Percentiles rank a stretch among this genome's conserved stretches.
phyloP scores from a whole-genome alignment of 2,329 filamentous ascomycete species.

The Alternaria alternata region DNA sequence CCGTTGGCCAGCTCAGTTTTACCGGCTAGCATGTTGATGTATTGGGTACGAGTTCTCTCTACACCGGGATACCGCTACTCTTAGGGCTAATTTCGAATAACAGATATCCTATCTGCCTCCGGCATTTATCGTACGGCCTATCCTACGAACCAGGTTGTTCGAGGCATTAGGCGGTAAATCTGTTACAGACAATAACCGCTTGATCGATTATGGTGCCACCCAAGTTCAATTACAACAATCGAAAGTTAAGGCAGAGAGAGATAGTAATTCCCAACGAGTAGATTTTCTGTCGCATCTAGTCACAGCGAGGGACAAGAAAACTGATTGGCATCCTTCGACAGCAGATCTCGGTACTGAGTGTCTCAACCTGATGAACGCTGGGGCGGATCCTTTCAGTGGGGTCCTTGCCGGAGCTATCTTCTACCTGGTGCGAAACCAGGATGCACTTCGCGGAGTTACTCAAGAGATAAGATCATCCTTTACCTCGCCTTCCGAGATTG shows the following conservation, averaged over 20 bases:
- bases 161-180: constrained; percentile 31
- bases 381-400: constrained; percentile 50
- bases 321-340: constrained; percentile 45
- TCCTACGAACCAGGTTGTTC: constrained; percentile 29
- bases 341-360: constrained; percentile 55
- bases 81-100: constrained; percentile 10
- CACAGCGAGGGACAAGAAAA: constrained; percentile 52
- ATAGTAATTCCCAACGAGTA: constrained; percentile 28
- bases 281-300: constrained; percentile 55
- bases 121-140: constrained; percentile 26
- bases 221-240: constrained; percentile 18
- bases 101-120: neutral
- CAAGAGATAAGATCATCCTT: constrained; percentile 36
- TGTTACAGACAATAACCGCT: constrained; percentile 33
- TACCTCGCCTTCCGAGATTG: constrained; percentile 29
- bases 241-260: constrained; percentile 14
- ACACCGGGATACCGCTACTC: constrained; percentile 20
- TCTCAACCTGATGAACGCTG: constrained; percentile 56
- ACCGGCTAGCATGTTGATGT: constrained; percentile 31
- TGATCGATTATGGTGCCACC: constrained; percentile 29
- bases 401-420: constrained; percentile 45
- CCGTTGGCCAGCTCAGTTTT: constrained; percentile 30
- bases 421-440: constrained; percentile 50
- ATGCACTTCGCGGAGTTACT: constrained; percentile 29
- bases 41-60: constrained; percentile 28